Evolutionary conservation across 2,329 filamentous ascomycete species (phyloP).

Genomic region (Tympanopsis confertula): DNA sequence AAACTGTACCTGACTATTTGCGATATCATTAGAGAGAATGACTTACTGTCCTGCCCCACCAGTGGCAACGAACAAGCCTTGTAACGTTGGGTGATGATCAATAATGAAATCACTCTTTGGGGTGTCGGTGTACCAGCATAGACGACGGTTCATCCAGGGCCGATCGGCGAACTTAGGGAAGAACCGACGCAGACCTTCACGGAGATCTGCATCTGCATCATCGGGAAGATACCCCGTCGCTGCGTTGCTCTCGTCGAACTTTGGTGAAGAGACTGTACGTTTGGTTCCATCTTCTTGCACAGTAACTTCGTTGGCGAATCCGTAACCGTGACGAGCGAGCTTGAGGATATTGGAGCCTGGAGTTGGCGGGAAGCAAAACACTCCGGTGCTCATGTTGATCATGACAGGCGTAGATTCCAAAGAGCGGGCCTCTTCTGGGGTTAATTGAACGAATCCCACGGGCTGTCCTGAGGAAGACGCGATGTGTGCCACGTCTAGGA

Average conservation of each 20-base stretch:
- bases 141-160: slow-evolving; percentile 33
- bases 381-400: slow-evolving; percentile 38
- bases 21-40: neutral
- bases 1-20: too few species aligned
- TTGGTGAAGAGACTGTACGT: slow-evolving; percentile 17
- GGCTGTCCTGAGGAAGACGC: slow-evolving; percentile 54
- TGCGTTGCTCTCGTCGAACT: slow-evolving; percentile 20
- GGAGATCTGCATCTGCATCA: slow-evolving; percentile 40
- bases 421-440: slow-evolving; percentile 38
- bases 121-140: slow-evolving; percentile 59
- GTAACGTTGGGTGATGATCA: slow-evolving; percentile 36
- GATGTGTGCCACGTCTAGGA: slow-evolving; percentile 47
- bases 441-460: slow-evolving; percentile 52
- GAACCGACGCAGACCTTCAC: slow-evolving; percentile 35
- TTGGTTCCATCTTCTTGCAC: slow-evolving; percentile 7
- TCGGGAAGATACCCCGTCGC: slow-evolving; percentile 28
- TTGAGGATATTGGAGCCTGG: slow-evolving; percentile 38
- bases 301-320: slow-evolving; percentile 25
- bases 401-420: slow-evolving; percentile 45
- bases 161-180: slow-evolving; percentile 40
- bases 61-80: slow-evolving; percentile 33
- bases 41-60: slow-evolving; percentile 31
- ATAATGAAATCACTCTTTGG: slow-evolving; percentile 52
- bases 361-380: slow-evolving; percentile 41
- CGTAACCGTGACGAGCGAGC: slow-evolving; percentile 47